Conservation (phyloP, 441 rosid species). For the Corymbia citriodora region DNA sequence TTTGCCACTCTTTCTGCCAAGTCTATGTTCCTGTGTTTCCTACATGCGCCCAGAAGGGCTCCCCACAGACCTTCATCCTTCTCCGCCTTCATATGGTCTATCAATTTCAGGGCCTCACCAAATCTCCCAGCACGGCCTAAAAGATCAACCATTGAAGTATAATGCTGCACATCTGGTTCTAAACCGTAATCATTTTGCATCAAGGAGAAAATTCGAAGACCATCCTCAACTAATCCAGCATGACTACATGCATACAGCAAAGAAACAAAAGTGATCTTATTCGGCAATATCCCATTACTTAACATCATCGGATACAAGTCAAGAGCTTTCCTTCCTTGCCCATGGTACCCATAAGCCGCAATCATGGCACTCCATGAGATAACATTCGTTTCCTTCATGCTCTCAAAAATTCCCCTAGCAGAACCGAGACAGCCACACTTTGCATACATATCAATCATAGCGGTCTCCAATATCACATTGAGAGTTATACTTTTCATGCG, state of each 20-base stretch:
- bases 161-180: slow-evolving; percentile 45
- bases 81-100: slow-evolving; percentile 30
- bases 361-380: slow-evolving; percentile 55
- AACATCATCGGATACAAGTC: slow-evolving; percentile 36
- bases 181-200: slow-evolving; percentile 27
- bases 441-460: slow-evolving; percentile 49
- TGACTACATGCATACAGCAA: slow-evolving; percentile 53
- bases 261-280: slow-evolving; percentile 48
- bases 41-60: slow-evolving; percentile 49
- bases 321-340: slow-evolving; percentile 39
- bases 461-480: slow-evolving; percentile 33
- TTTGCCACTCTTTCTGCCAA: slow-evolving; percentile 41
- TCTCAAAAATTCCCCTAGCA: slow-evolving; percentile 37
- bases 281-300: slow-evolving; percentile 29
- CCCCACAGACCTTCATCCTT: slow-evolving; percentile 46
- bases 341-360: slow-evolving; percentile 46
- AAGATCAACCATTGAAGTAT: slow-evolving; percentile 46
- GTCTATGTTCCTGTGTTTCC: slow-evolving; percentile 38
- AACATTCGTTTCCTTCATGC: slow-evolving; percentile 34
- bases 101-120: slow-evolving; percentile 34
- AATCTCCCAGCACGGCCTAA: slow-evolving; percentile 50
- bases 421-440: slow-evolving; percentile 39
- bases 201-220: slow-evolving; percentile 26
- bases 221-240: slow-evolving; percentile 39
- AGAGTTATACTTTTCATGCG: slow-evolving; percentile 16